Evolutionary conservation across 108 stramenopile species (phyloP), one percentile per base, ranked within the genome.

Genomic region (Skeletonema grethae): DNA sequence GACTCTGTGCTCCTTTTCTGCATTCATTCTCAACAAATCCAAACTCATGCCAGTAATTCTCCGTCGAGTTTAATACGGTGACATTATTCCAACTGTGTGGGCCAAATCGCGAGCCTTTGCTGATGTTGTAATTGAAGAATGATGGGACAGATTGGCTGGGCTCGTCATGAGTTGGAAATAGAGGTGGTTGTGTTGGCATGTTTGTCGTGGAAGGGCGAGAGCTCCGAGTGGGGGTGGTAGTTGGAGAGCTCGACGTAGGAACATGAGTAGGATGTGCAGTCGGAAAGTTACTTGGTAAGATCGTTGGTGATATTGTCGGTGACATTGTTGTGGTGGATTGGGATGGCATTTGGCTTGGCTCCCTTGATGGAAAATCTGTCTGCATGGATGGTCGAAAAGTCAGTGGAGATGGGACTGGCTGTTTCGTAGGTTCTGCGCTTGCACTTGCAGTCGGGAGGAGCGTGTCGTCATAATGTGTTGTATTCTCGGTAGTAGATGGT

Each of bases 61-160:
- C 4, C 1, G 56, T 65, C 18, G 68, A 72, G n/a, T 63, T 72
- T 11, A 72, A 12, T 35, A 56, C 50, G 12, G 60, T 66, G 31
- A 76, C 65, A 34, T 63, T 39, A 2, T 43, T 63, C 76, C 76
- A 69, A 3, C 28, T 46, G 9, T 25, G 32, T 0, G 75, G 75
- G 0, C 75, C 75, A 55, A 36, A 76, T 43, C 38, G 36, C 24
- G 76, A 63, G 18, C 45, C 63, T 5, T 4, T 2, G 28, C 45
- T 63, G 28, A 31, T 56, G 30, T 77, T 77, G 69, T 77, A 77
- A 45, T 77, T 77, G 57, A 65, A 77, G 31, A 65, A 77, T 9
- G 67, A 29, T n/a, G 73, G 18, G 5, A 18, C 5, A 18, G 16
- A 0, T 48, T 48, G 46, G 46, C 4, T 7, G 2, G 46, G 46